A percentile compares a stretch with the other conserved stretches of the same genome.
Evolutionary conservation across 768 basidiomycete species (phyloP).

Genomic region (Tricholoma furcatifolium): DNA sequence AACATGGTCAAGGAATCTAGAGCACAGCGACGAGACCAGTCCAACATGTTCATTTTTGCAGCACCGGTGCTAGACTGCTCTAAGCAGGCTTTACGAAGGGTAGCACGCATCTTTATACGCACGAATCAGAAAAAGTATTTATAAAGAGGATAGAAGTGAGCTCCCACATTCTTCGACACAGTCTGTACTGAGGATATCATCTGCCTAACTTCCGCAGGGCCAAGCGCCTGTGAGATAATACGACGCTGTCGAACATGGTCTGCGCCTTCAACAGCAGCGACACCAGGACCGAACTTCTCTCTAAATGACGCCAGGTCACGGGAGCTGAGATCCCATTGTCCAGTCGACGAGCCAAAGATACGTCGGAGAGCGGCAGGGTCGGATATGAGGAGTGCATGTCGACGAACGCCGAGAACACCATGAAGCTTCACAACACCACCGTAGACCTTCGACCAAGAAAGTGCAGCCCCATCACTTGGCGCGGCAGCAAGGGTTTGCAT

Average conservation of each 20-base stretch:
- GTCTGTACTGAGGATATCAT: constrained; percentile 7
- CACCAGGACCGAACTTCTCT: constrained; percentile 6
- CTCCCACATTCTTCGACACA: not conserved
- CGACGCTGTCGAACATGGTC: constrained; percentile 8
- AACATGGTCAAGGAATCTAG: constrained; percentile 8
- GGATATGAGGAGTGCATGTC: constrained; percentile 6
- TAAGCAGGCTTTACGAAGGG: not conserved
- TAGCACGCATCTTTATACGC: not conserved
- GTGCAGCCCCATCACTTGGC: constrained; percentile 2
- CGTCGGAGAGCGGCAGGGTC: constrained; percentile 7
- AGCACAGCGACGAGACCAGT: constrained; percentile 6
- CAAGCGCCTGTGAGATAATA: constrained; percentile 3
- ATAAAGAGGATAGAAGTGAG: not conserved
- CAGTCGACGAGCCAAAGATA: constrained; percentile 3
- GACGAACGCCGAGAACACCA: constrained; percentile 6
- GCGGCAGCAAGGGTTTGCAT: constrained; percentile 5
- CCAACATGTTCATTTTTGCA: constrained; percentile 6
- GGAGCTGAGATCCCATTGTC: constrained; percentile 5
- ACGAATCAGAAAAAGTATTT: not conserved
- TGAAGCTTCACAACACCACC: constrained; percentile 8
- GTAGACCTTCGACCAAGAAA: constrained; percentile 5
- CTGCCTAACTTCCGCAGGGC: constrained; percentile 3
- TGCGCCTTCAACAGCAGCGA: constrained; percentile 8
- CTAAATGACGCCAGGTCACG: constrained; percentile 7
- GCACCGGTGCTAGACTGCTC: not conserved